A percentile compares a stretch with the other conserved stretches of the same genome.
phyloP scores from a whole-genome alignment of 768 basidiomycete species.

The Basidioascus undulatus region DNA sequence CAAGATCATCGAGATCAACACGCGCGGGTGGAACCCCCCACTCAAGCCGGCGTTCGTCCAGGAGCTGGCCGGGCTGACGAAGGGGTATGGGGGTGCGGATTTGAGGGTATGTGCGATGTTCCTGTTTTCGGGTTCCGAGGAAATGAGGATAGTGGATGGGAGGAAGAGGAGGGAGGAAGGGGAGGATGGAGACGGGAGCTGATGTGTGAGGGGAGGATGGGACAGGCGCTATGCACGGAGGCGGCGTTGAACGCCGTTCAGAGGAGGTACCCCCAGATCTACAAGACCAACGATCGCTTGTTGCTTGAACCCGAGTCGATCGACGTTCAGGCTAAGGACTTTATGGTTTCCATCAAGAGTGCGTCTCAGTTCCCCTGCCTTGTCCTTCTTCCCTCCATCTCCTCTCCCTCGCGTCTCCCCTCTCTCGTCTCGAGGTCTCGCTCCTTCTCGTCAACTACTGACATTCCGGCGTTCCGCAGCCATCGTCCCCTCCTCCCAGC shows the following conservation, averaged over 20 bases:
- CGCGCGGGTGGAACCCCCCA: conserved; percentile 69
- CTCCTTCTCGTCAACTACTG: neutral
- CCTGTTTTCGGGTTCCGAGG: neutral
- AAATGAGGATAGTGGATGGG: no score
- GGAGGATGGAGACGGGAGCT: no score
- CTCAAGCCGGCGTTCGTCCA: conserved; percentile 28
- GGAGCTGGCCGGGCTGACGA: conserved; percentile 67
- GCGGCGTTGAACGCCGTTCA: conserved; percentile 91
- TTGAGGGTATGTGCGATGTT: conserved; percentile 57
- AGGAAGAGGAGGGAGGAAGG: no score
- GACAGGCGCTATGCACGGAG: conserved; percentile 83
- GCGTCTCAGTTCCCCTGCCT: conserved; percentile 14
- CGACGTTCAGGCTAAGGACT: conserved; percentile 60
- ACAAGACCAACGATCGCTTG: conserved; percentile 67
- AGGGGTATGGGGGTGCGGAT: conserved; percentile 96
- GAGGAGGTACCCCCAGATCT: conserved; percentile 86
- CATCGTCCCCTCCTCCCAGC: conserved; percentile 78
- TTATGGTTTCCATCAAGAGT: conserved; percentile 96
- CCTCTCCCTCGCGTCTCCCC: no score
- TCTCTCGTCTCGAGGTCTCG: neutral
- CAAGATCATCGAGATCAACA: conserved; percentile 76
- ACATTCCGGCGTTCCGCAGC: conserved; percentile 26
- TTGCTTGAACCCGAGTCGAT: conserved; percentile 68
- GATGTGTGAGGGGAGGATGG: no score
- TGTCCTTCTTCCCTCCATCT: neutral